Conservation (phyloP, 140 eudicot species). For the Senecio squalidus region DNA sequence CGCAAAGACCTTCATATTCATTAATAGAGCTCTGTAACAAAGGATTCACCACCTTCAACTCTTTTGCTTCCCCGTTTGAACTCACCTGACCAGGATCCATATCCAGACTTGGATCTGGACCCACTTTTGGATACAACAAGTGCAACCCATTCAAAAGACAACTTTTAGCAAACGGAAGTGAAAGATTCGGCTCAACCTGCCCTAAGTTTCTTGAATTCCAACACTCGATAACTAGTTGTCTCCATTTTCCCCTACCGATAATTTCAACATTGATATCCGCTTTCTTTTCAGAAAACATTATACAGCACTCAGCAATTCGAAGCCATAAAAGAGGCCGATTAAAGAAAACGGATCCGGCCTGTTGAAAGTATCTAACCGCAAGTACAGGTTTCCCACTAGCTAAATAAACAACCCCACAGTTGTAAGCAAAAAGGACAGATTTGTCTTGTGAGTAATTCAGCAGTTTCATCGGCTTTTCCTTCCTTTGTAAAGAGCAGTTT, state of each 20-base stretch:
- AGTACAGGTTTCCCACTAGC: slow-evolving; percentile 76
- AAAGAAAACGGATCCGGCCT: slow-evolving; percentile 54
- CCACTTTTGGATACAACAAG: too few species aligned
- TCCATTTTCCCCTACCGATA: slow-evolving; percentile 88
- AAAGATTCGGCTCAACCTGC: slow-evolving; percentile 42
- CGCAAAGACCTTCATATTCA: slow-evolving; percentile 49
- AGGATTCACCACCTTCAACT: slow-evolving; percentile 54
- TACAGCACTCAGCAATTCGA: slow-evolving; percentile 78
- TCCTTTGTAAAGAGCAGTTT: slow-evolving; percentile 40
- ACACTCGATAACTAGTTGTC: slow-evolving; percentile 49
- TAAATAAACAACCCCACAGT: slow-evolving; percentile 66
- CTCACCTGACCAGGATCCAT: slow-evolving; percentile 39
- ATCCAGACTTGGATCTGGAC: slow-evolving; percentile 22
- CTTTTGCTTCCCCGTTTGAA: slow-evolving; percentile 74
- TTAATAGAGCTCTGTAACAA: slow-evolving; percentile 42
- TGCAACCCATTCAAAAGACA: slow-evolving; percentile 64
- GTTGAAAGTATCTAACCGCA: slow-evolving; percentile 73
- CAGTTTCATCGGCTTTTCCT: slow-evolving; percentile 61
- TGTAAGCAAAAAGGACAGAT: slow-evolving; percentile 59
- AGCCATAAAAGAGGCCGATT: slow-evolving; percentile 85
- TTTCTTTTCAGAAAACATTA: slow-evolving; percentile 64
- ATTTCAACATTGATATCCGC: slow-evolving; percentile 46
- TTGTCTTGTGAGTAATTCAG: slow-evolving; percentile 62
- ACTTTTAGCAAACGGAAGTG: slow-evolving; percentile 59
- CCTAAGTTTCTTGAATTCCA: slow-evolving; percentile 32